Evolutionary conservation across 202 grass and related monocot species (phyloP), one percentile per base, ranked within the genome.

Genomic region (Brachypodium distachyon): DNA sequence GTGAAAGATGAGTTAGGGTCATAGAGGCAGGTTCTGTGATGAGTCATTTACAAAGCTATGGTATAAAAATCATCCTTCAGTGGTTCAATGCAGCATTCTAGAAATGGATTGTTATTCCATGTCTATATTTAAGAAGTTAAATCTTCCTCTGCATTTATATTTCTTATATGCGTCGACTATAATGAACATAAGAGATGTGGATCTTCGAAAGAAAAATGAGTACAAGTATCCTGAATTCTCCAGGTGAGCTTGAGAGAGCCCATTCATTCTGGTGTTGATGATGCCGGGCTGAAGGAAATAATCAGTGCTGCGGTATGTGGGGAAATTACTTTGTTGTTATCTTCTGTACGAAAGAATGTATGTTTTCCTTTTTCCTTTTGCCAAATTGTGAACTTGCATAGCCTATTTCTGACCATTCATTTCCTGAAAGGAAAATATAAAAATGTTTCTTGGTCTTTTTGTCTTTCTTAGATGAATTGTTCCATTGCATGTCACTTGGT

Each of bases 221-320:
- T 66, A 8, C 21, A 18, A 7, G 9, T 73, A 57, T 51, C 28
- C 21, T 86, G 32, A 59, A 61, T 79, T 83, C 12, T 82, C 43
- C 70, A 81, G 86, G 84, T 97, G 44, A 97, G 94, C 76, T 86
- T 97, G 51, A 94, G 84, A 90, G 91, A 90, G 39, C 88, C 88
- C 47, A 87, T 90, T 47, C 85, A 91, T 21, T 65, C 70, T 77
- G 94, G 94, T 65, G 64, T 94, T 38, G 84, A 97, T 74, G 76
- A 97, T 27, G 71, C 70, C 75, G 79, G 80, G 49, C 68, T 97
- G 29, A 92, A 88, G 87, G 84, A 97, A 71, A 97, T 97, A 84
- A 94, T 94, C 80, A 82, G 86, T 76, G 76, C 86, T 61, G 88
- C 84, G 56, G 91, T 97, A 97, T 49, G 86, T 87, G 55, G 39